These are phyloP conservation scores for Lentithecium fluviatile DNA, from an alignment of 495 filamentous ascomycete species.

Conservation along the genomic window DNA sequence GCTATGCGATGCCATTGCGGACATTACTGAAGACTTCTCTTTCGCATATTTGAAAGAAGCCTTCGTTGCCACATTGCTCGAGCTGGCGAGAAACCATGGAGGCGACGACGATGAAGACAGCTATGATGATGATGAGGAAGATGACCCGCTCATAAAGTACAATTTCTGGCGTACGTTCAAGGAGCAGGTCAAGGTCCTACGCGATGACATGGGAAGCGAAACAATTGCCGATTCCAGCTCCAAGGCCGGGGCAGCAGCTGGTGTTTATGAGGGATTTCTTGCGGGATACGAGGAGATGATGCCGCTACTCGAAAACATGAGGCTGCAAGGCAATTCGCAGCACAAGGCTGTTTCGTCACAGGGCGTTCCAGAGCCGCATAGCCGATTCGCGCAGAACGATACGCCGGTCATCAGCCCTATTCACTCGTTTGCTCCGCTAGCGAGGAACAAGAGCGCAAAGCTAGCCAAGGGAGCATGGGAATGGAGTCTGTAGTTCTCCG, in stretches of 20 bases:
- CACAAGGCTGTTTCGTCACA: slow-evolving; percentile 17
- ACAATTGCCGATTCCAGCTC: background rate
- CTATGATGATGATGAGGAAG: slow-evolving; percentile 37
- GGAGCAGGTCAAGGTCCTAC: slow-evolving; percentile 55
- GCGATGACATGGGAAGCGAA: slow-evolving; percentile 53
- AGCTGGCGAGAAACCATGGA: slow-evolving; percentile 42
- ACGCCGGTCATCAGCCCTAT: slow-evolving; percentile 23
- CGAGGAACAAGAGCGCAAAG: slow-evolving; percentile 17
- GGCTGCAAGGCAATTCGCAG: slow-evolving; percentile 19
- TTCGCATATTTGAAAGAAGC: slow-evolving; percentile 68
- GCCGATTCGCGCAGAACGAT: slow-evolving; percentile 8
- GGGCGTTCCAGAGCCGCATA: background rate
- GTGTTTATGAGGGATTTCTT: slow-evolving; percentile 17
- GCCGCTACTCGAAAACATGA: slow-evolving; percentile 25
- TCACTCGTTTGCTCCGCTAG: slow-evolving; percentile 13
- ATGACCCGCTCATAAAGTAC: slow-evolving; percentile 47
- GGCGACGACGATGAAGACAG: slow-evolving; percentile 28
- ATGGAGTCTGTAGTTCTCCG: slow-evolving; percentile 14
- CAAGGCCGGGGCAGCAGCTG: slow-evolving; percentile 1
- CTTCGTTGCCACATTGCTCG: slow-evolving; percentile 59
- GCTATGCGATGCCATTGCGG: slow-evolving; percentile 54
- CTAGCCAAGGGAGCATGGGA: slow-evolving; percentile 25
- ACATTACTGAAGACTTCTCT: slow-evolving; percentile 59
- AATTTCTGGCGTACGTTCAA: slow-evolving; percentile 57
- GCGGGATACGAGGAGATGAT: slow-evolving; percentile 26